Evolutionary conservation across 805 yeast species (phyloP), one percentile per base, ranked within the genome.

Genomic region (Nakazawaea pomicola): DNA sequence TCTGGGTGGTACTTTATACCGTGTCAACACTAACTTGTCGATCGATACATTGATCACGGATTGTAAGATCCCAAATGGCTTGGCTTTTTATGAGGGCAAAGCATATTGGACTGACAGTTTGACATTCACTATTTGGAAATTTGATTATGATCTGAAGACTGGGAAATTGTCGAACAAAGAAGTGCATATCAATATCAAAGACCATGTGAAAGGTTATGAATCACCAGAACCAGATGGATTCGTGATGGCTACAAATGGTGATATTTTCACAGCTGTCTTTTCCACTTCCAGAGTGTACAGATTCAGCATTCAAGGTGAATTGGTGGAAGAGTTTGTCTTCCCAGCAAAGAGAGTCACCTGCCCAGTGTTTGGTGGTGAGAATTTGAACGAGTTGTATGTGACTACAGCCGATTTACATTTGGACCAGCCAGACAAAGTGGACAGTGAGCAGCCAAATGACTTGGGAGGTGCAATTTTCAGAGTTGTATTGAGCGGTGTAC

Each of bases 141-240:
- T 64, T 44, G 71, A 74, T 46, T 70, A 64, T 47, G 67, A 72
- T 48, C 42, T 51, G 4, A 50, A 47, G 12, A 58, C 62, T 3
- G 65, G 67, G n/a, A 58, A 54, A 35, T 33, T 63, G 28, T 48
- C 62, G 20, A 68, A 72, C 38, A 62, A 62, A 42, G 45, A 52
- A n/a, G 55, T 56, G 17, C 68, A 68, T 46, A 61, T 78, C 38
- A 60, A 67, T 12, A 51, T 68, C 20, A 58, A 52, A 44, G 49
- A 61, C 34, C 24, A 27, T 38, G 32, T 45, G 18, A 41, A 27
- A 5, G 49, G 49, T 0, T 48, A 50, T 38, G 58, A 53, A 15
- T 54, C 61, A 4, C 75, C 80, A 7, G 93, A 79, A 49, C 96
- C 96, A 0, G 97, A 89, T 58, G 97, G 97, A 16, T 69, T 83